Evolutionary conservation across 768 basidiomycete genomes (phyloP), one percentile per base, ranked within the genome.

Genomic region (Leccinum rimulosum): DNA sequence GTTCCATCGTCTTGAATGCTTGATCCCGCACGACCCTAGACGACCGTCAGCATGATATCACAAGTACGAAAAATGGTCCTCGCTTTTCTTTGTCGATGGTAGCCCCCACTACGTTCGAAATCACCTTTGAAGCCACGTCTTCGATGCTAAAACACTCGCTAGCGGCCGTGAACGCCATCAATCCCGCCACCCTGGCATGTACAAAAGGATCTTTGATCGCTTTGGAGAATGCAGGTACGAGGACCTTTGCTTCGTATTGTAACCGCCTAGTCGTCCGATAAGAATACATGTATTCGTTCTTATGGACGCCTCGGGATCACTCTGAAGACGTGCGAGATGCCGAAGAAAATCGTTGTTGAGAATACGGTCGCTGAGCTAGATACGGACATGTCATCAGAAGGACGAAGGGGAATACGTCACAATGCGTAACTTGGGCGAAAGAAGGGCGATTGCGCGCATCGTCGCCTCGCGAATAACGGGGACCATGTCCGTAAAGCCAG

Each of bases 281-380:
- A 98, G 84, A 64, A 99, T 98, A 68, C 94, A 96, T 0, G 97
- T 97, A 67, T 98, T 98, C 15, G 97, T 98, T 50, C 97, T 84
- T 65, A 98, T 98, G 6, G 95, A 95, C 3, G 95, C 84, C 74
- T 99, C 97, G 1, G 88, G 79, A 68, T 98, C 97, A 35, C 82
- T 85, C 75, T 99, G 97, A 75, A 92, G 88, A 68, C 92, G 93
- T 2, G 96, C 96, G 25, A 99, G 83, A 61, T 91, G 83, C 2
- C 96, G 88, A 11, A 99, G 83, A 19, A 99, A 85, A 60, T 99
- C 97, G 66, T 98, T 99, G 74, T 99, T 99, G 38, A 98, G 80
- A 40, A 98, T 84, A 2, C 96, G 88, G 63, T 97, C 95, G 52
- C 78, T 89, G 53, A 99, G 80, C 94, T 97, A 61, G 2, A 31